Evolutionary conservation across 2,329 filamentous ascomycete genomes (phyloP).

Genomic region (Pyrenophora teres): DNA sequence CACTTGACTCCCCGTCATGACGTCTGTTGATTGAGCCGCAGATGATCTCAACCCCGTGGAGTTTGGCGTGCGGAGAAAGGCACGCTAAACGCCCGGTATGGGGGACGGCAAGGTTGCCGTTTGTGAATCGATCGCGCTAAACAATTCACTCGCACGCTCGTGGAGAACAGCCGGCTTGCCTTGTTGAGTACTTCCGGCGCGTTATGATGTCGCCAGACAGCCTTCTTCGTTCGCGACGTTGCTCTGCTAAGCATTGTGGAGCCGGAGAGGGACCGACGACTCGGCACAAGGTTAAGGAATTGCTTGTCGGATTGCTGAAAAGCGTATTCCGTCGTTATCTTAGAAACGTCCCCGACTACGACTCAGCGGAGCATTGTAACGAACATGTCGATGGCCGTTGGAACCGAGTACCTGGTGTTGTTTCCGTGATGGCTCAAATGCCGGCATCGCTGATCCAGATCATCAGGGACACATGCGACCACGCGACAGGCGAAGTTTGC

Average conservation of each 20-base stretch:
- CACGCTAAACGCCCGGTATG: conserved; percentile 8
- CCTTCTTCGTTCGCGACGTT: background rate
- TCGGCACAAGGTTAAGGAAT: background rate
- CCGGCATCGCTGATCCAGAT: background rate
- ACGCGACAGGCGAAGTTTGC: conserved; percentile 5
- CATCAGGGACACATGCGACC: background rate
- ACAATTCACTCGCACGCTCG: background rate
- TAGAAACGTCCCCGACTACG: background rate
- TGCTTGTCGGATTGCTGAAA: conserved; percentile 15
- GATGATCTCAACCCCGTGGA: conserved; percentile 16
- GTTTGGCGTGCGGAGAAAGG: conserved; percentile 22
- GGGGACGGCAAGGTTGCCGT: conserved; percentile 1
- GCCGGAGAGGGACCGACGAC: background rate
- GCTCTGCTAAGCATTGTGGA: background rate
- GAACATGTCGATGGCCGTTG: background rate
- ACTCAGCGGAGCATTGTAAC: background rate
- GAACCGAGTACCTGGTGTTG: background rate
- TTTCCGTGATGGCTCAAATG: background rate
- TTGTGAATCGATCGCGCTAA: background rate
- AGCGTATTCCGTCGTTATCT: conserved; percentile 6
- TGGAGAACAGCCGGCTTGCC: conserved; percentile 4
- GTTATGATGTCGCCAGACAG: conserved; percentile 9
- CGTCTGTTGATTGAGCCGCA: conserved; percentile 19
- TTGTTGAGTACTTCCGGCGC: conserved; percentile 2
- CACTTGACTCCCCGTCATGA: conserved; percentile 16